phyloP scores from a whole-genome alignment of 192 early-diverging fungal genomes.

The Coemansia sp. region DNA sequence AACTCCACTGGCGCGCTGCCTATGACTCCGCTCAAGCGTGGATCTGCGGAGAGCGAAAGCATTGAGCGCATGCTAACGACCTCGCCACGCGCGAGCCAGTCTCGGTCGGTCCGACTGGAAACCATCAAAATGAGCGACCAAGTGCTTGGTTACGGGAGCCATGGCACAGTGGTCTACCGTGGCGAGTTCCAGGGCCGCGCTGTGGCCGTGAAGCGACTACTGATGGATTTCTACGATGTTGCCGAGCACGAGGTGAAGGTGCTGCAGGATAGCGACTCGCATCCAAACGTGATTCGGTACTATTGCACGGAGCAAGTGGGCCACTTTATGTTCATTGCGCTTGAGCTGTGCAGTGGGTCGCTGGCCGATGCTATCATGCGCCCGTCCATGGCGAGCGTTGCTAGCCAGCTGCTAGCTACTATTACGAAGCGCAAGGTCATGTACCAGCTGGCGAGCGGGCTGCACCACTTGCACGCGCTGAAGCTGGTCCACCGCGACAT shows the following conservation, averaged over 20 bases:
- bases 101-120: constrained; percentile 48
- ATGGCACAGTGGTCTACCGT: constrained; percentile 95
- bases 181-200: constrained; percentile 89
- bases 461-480: constrained; percentile 85
- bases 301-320: constrained; percentile 84
- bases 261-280: constrained; percentile 89
- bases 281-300: constrained; percentile 96
- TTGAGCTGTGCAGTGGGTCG: constrained; percentile 90
- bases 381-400: constrained; percentile 34
- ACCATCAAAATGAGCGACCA: constrained; percentile 60
- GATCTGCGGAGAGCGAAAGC: constrained; percentile 15
- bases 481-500: constrained; percentile 99
- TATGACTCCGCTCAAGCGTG: constrained; percentile 35
- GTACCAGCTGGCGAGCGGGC: constrained; percentile 80
- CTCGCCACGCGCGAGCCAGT: constrained; percentile 3
- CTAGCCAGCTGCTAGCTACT: constrained; percentile 42
- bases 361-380: constrained; percentile 83
- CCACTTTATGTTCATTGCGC: constrained; percentile 94
- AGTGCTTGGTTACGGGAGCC: constrained; percentile 85
- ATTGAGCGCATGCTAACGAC: constrained; percentile 11
- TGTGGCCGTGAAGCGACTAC: constrained; percentile 91
- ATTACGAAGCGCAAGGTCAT: constrained; percentile 67
- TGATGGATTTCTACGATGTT: constrained; percentile 95
- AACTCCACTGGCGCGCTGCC: constrained; percentile 47
- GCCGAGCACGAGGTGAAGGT: constrained; percentile 92